Conservation (phyloP, 305 asterid species). For the Solanum hybrid region DNA sequence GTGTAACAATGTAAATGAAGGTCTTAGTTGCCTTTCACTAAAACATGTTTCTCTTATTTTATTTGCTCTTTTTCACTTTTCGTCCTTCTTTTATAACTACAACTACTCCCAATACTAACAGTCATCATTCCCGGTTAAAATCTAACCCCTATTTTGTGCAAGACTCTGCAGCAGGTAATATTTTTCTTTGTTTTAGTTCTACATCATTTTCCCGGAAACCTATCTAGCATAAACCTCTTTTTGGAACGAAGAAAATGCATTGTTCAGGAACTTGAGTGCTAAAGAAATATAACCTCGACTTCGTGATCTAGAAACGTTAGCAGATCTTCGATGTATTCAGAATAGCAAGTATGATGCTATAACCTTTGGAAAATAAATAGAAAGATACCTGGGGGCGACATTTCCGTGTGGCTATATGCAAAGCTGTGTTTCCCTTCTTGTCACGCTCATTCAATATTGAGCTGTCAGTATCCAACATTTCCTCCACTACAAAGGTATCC, state of each 20-base stretch:
- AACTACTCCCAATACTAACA: not conserved
- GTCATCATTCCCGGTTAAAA: not conserved
- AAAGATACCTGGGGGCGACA: constrained; percentile 68
- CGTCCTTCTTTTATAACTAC: not conserved
- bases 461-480: constrained; percentile 66
- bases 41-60: not conserved
- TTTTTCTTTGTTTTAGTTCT: not conserved
- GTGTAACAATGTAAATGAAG: not conserved
- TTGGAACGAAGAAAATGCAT: not conserved
- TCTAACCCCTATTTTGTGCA: not conserved
- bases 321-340: not conserved
- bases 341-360: not conserved
- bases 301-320: not conserved
- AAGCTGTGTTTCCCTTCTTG: constrained; percentile 90
- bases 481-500: constrained; percentile 61
- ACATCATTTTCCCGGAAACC: not conserved
- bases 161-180: not conserved
- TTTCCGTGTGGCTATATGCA: constrained; percentile 89
- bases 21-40: not conserved
- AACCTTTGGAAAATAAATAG: not conserved
- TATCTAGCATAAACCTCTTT: not conserved
- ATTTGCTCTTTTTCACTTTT: not conserved
- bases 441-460: constrained; percentile 76
- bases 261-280: not conserved
- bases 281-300: not conserved